phyloP scores from a whole-genome alignment of 192 early-diverging fungal genomes.

The Podila epigama region DNA sequence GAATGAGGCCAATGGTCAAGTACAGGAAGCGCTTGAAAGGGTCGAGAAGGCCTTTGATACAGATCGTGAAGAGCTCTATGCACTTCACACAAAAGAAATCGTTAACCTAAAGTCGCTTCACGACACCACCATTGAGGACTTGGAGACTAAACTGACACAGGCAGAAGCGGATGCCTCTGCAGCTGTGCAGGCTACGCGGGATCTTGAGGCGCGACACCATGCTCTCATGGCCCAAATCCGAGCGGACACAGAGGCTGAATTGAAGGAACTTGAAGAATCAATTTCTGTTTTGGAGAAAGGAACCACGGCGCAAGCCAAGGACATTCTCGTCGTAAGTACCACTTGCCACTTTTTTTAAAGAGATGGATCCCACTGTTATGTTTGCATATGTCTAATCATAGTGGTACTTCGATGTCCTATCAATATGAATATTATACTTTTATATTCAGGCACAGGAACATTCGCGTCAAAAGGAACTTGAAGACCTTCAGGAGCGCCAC shows the following conservation, averaged over 20 bases:
- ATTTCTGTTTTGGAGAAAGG: not conserved
- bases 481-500: not conserved
- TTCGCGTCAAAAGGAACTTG: not conserved
- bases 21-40: constrained; percentile 25
- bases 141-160: constrained; percentile 20
- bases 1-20: constrained; percentile 30
- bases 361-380: not conserved
- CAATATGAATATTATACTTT: constrained; percentile 4
- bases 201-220: constrained; percentile 3
- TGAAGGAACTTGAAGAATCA: constrained; percentile 5
- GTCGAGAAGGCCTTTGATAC: constrained; percentile 42
- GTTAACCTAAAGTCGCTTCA: constrained; percentile 6
- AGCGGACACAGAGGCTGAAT: constrained; percentile 15
- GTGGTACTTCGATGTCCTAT: not conserved
- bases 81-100: constrained; percentile 10
- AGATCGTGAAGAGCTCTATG: constrained; percentile 12
- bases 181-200: not conserved
- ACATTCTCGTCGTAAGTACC: constrained; percentile 4
- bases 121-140: not conserved
- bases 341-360: not conserved
- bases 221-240: constrained; percentile 1
- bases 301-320: not conserved
- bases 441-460: not conserved
- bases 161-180: constrained; percentile 16
- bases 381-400: not conserved